phyloP scores from a whole-genome alignment of 1,284 basidiomycete species.

The Taiwanofungus camphoratus region DNA sequence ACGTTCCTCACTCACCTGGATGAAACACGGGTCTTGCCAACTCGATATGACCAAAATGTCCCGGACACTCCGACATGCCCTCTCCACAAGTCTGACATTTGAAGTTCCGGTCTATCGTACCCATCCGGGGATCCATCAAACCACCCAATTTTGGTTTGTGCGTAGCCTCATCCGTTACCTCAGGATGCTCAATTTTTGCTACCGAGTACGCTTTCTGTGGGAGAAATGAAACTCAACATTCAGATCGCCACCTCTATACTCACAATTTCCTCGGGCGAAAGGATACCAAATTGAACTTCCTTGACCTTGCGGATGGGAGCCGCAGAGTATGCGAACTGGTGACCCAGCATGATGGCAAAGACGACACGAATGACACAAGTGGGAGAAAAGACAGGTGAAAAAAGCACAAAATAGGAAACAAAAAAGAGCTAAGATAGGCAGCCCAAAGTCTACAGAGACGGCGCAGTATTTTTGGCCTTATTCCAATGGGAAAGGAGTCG shows the following conservation, averaged over 20 bases:
- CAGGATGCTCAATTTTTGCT: conserved; percentile 96
- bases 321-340: conserved; percentile 86
- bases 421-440: conserved; percentile 10
- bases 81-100: conserved; percentile 99
- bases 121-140: conserved; percentile 97
- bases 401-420: conserved; percentile 12
- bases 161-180: conserved; percentile 94
- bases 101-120: conserved; percentile 98
- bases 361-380: conserved; percentile 13
- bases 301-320: conserved; percentile 92
- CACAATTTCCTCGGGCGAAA: conserved; percentile 99
- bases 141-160: conserved; percentile 88
- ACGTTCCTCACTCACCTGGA: conserved; percentile 54
- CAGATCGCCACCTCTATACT: conserved; percentile 31
- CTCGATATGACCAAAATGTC: conserved; percentile 99
- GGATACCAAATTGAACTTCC: conserved; percentile 99
- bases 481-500: conserved; percentile 5
- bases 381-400: conserved; percentile 14
- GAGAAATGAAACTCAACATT: conserved; percentile 9
- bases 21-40: conserved; percentile 95
- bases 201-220: conserved; percentile 94
- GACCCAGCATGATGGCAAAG: conserved; percentile 59
- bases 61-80: conserved; percentile 97
- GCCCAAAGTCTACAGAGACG: conserved; percentile 11
- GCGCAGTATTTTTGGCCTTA: conserved; percentile 1